A percentile compares a stretch with the other conserved stretches of the same genome.
Evolutionary conservation across 495 filamentous ascomycete genomes (phyloP).

Genomic region (Penicillium odoratum): DNA sequence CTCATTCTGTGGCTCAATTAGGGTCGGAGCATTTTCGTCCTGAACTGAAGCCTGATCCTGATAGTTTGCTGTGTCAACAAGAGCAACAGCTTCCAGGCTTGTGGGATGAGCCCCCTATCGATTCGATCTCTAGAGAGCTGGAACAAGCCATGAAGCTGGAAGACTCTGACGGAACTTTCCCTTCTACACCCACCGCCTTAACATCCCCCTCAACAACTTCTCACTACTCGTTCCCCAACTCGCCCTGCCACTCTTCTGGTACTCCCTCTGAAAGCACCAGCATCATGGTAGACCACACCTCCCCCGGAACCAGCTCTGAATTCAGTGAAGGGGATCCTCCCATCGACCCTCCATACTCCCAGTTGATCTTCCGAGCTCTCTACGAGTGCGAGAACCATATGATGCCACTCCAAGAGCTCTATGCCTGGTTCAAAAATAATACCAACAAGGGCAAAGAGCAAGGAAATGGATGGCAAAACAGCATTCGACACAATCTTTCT

Average conservation of each 20-base stretch:
- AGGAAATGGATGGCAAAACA: constrained; percentile 90
- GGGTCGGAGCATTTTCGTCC: neutral
- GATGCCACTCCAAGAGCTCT: constrained; percentile 84
- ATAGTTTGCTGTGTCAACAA: neutral
- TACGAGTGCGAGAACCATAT: constrained; percentile 59
- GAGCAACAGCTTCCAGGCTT: neutral
- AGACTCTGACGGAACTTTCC: neutral
- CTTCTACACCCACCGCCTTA: neutral
- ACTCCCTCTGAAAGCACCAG: neutral
- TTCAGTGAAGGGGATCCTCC: constrained; percentile 38
- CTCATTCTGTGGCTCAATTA: neutral
- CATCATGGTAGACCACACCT: constrained; percentile 12
- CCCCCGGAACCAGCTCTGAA: constrained; percentile 15
- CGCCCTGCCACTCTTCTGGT: constrained; percentile 1
- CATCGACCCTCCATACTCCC: constrained; percentile 71
- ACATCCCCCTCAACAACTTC: constrained; percentile 27
- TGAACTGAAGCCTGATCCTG: neutral
- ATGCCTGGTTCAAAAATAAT: constrained; percentile 83
- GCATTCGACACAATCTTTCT: constrained; percentile 92
- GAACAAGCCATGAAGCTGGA: constrained; percentile 1
- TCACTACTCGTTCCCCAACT: constrained; percentile 13
- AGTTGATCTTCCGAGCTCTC: constrained; percentile 77
- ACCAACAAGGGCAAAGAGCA: constrained; percentile 69
- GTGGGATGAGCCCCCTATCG: neutral
- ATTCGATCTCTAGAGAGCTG: neutral